phyloP scores from a whole-genome alignment of 805 yeast species.

The Kodamaea laetipori region DNA sequence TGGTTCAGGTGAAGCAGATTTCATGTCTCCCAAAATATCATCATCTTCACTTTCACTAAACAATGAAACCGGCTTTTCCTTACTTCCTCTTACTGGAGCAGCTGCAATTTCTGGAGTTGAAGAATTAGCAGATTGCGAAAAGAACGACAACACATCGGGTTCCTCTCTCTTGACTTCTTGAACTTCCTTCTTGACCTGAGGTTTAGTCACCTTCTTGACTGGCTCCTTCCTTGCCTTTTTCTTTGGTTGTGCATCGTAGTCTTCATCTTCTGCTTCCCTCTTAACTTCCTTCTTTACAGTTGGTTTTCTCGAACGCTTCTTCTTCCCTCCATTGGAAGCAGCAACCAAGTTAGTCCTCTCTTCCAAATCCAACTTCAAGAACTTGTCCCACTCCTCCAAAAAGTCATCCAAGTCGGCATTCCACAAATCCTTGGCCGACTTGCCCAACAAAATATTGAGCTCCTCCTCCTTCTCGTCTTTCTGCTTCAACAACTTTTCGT shows the following conservation, averaged over 20 bases:
- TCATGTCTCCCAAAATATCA: conserved; percentile 23
- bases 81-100: conserved; percentile 6
- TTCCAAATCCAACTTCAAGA: conserved; percentile 64
- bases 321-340: conserved; percentile 18
- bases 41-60: conserved; percentile 42
- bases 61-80: conserved; percentile 15
- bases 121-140: conserved; percentile 12
- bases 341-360: conserved; percentile 55
- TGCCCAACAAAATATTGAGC: conserved; percentile 61
- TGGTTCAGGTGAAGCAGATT: conserved; percentile 4
- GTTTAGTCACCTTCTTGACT: conserved; percentile 11
- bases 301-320: conserved; percentile 15
- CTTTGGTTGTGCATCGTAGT: conserved; percentile 9
- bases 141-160: conserved; percentile 22
- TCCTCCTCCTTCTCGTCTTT: conserved; percentile 72
- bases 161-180: conserved; percentile 11
- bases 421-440: conserved; percentile 89
- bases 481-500: conserved; percentile 75
- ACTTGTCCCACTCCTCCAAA: conserved; percentile 62
- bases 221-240: conserved; percentile 8
- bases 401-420: conserved; percentile 77
- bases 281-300: conserved; percentile 13
- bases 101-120: conserved; percentile 9
- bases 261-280: conserved; percentile 4
- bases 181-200: conserved; percentile 4